Evolutionary conservation across 139 green algal species (phyloP).

Genomic region (Diplosphaera chodatii): DNA sequence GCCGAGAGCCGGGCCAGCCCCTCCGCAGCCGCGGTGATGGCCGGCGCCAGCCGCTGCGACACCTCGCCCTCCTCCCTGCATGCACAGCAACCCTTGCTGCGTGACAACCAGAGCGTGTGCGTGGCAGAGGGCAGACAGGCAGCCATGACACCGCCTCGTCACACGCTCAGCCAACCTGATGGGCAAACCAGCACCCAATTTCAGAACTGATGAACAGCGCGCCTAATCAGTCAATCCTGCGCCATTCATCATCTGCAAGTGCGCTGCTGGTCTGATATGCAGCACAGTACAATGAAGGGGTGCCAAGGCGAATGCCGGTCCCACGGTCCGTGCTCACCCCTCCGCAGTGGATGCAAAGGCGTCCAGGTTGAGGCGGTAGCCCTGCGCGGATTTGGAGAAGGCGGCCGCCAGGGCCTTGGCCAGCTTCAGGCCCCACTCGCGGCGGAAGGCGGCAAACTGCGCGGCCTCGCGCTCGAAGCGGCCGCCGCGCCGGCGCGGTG

Average conservation of each 20-base stretch:
- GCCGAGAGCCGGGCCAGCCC: conserved; percentile 19
- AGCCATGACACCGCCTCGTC: too few species aligned
- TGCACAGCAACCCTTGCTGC: too few species aligned
- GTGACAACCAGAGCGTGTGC: too few species aligned
- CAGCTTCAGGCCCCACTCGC: conserved; percentile 43
- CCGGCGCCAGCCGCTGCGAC: conserved; percentile 14
- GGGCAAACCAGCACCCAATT: too few species aligned
- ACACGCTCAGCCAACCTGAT: not conserved
- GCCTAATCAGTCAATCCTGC: too few species aligned
- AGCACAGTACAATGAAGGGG: too few species aligned
- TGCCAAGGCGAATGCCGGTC: too few species aligned
- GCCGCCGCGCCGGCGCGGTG: not conserved
- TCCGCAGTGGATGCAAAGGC: conserved; percentile 7
- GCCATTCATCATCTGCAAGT: too few species aligned
- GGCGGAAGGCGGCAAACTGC: conserved; percentile 20
- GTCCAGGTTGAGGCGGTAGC: conserved; percentile 21
- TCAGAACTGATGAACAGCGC: too few species aligned
- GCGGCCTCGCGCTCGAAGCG: conserved; percentile 30
- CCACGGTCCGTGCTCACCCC: too few species aligned
- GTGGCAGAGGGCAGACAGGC: too few species aligned
- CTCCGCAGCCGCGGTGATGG: conserved; percentile 17
- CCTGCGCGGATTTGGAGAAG: conserved; percentile 5
- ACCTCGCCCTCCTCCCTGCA: conserved; percentile 32
- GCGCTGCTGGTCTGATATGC: too few species aligned
- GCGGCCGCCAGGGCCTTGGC: conserved; percentile 25